Percentiles rank a stretch among this genome's conserved stretches.
Conservation (phyloP, 305 asterid species). For the Rubia balearica region DNA sequence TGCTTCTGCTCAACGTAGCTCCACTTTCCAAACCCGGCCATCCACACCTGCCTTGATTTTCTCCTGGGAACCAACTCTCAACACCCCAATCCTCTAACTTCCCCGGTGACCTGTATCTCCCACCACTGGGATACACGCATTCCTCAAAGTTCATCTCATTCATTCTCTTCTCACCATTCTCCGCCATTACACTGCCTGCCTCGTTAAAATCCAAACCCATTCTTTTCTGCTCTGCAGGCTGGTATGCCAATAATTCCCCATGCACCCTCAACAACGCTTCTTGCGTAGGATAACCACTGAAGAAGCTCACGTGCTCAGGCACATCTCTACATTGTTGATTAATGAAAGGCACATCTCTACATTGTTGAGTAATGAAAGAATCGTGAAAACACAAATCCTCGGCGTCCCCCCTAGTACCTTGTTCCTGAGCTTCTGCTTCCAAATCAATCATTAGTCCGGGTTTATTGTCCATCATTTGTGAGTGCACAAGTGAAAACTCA, state of each 20-base stretch:
- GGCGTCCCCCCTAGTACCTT: constrained; percentile 20
- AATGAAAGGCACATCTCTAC: too few relatives aligned
- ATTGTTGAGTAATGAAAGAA: constrained; percentile 11
- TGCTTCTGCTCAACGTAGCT: constrained; percentile 35
- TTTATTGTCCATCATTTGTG: constrained; percentile 15
- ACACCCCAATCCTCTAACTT: constrained; percentile 47
- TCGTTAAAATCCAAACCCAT: constrained; percentile 46
- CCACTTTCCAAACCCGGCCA: constrained; percentile 51
- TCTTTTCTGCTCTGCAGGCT: constrained; percentile 44
- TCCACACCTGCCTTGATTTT: constrained; percentile 44
- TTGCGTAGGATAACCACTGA: constrained; percentile 37
- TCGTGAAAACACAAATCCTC: constrained; percentile 21
- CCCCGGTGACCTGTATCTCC: constrained; percentile 38
- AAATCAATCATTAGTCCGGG: constrained; percentile 28
- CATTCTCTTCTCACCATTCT: constrained; percentile 50
- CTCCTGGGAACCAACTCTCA: constrained; percentile 48
- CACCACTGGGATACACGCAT: constrained; percentile 38
- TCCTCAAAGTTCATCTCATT: constrained; percentile 51
- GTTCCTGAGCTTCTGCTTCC: constrained; percentile 29
- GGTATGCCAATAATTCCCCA: constrained; percentile 42
- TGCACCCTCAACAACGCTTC: constrained; percentile 53
- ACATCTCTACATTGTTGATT: constrained; percentile 8
- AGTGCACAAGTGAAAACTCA: constrained; percentile 52
- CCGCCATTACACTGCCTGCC: constrained; percentile 41
- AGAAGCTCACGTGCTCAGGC: constrained; percentile 37